These are phyloP conservation scores for Populus tomentosa DNA, from an alignment of 441 rosid genomes.

Conservation along the genomic window DNA sequence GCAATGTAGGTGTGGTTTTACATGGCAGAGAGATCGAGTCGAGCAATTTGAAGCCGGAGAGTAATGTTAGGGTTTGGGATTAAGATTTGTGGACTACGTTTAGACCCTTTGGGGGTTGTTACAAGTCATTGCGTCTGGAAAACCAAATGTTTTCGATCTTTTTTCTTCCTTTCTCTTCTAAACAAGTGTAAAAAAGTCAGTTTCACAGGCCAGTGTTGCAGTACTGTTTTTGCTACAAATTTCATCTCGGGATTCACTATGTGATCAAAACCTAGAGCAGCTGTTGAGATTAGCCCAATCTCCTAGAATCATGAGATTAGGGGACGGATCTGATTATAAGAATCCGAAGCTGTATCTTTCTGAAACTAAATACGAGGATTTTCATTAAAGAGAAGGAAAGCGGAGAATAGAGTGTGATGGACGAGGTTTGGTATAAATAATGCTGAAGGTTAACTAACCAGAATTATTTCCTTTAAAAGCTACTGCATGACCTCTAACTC, in stretches of 20 bases:
- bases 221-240: not conserved
- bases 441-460: too few relatives aligned
- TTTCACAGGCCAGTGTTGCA: not conserved
- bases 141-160: slow-evolving; percentile 9
- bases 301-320: too few relatives aligned
- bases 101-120: slow-evolving; percentile 21
- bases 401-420: too few relatives aligned
- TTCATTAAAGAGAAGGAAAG: too few relatives aligned
- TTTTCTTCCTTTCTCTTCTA: not conserved
- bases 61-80: slow-evolving; percentile 54
- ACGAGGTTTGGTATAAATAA: too few relatives aligned
- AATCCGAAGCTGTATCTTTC: too few relatives aligned
- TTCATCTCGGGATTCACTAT: not conserved
- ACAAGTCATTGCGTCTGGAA: slow-evolving; percentile 6
- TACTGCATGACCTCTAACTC: too few relatives aligned
- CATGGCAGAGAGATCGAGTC: slow-evolving; percentile 93
- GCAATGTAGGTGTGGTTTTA: slow-evolving; percentile 86
- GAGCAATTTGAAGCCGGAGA: slow-evolving; percentile 93
- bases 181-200: slow-evolving; percentile 16
- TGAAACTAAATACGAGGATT: too few relatives aligned
- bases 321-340: too few relatives aligned
- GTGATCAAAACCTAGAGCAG: not conserved
- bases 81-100: slow-evolving; percentile 11
- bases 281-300: too few relatives aligned
- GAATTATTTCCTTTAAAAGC: too few relatives aligned